Conservation (phyloP, 371 early-diverging fungal genomes). For the Mucor sp. region DNA sequence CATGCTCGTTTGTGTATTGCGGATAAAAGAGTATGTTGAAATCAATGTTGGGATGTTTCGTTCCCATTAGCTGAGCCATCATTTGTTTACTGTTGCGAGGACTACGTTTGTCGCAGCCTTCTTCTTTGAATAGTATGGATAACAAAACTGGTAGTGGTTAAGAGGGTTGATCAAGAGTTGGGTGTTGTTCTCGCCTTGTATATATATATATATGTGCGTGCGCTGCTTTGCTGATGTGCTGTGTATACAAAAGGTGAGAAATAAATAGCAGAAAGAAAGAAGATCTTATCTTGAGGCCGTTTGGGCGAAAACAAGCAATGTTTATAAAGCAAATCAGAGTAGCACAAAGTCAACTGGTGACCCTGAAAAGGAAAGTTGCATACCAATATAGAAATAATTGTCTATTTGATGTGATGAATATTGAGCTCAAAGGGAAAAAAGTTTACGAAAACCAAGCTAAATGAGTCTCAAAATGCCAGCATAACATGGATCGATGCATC, state of each 20-base stretch:
- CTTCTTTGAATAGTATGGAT: conserved; percentile 33
- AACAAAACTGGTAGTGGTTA: conserved; percentile 11
- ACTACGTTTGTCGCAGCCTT: conserved; percentile 27
- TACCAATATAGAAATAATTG: conserved; percentile 10
- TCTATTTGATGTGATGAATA: neutral
- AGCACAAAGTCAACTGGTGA: conserved; percentile 6
- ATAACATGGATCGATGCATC: neutral
- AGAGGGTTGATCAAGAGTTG: neutral
- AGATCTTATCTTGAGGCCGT: neutral
- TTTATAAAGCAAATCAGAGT: conserved; percentile 10
- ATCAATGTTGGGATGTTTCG: conserved; percentile 13
- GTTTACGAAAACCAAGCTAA: neutral
- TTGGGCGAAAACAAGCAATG: no score
- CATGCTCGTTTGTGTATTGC: conserved; percentile 26
- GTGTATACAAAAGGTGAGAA: neutral
- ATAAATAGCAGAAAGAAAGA: neutral
- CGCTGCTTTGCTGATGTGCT: neutral
- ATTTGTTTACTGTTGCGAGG: conserved; percentile 24
- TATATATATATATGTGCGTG: neutral
- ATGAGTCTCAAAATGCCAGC: neutral
- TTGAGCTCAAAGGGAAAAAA: neutral
- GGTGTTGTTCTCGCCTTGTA: neutral
- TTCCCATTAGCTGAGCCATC: conserved; percentile 18
- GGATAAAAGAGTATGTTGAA: conserved; percentile 24
- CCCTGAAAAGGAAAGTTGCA: conserved; percentile 11